Conservation (phyloP, 441 rosid genomes). For the Populus hybrid region DNA sequence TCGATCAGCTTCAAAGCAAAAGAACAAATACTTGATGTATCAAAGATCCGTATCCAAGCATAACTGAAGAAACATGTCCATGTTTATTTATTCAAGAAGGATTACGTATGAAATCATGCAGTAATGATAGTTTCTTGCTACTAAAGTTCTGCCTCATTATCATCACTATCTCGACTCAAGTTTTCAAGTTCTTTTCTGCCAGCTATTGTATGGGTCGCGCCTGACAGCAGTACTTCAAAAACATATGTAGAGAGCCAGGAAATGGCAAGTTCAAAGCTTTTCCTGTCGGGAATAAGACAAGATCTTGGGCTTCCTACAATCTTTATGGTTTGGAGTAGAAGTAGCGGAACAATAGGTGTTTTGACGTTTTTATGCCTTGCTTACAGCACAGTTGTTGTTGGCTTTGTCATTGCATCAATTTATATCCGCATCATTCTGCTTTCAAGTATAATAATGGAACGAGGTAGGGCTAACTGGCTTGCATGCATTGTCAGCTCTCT, state of each 20-base stretch:
- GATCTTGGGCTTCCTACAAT: too few relatives aligned
- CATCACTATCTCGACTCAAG: slow-evolving; percentile 72
- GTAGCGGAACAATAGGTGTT: too few relatives aligned
- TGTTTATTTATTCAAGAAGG: slow-evolving; percentile 8
- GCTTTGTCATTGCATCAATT: too few relatives aligned
- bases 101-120: neutral
- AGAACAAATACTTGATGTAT: slow-evolving; percentile 23
- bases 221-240: slow-evolving; percentile 28
- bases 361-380: too few relatives aligned
- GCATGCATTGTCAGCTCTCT: too few relatives aligned
- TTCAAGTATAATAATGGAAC: too few relatives aligned
- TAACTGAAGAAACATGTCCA: slow-evolving; percentile 7
- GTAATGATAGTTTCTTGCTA: slow-evolving; percentile 30
- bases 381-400: too few relatives aligned
- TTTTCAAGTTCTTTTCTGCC: slow-evolving; percentile 76
- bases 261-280: slow-evolving; percentile 5
- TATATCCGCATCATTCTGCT: too few relatives aligned
- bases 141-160: slow-evolving; percentile 46
- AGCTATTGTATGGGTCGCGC: slow-evolving; percentile 69
- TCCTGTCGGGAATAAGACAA: slow-evolving; percentile 67
- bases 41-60: slow-evolving; percentile 7
- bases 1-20: slow-evolving; percentile 97
- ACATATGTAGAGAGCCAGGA: slow-evolving; percentile 3
- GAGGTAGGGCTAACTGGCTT: too few relatives aligned
- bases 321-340: too few relatives aligned